Evolutionary conservation across 2,329 filamentous ascomycete species (phyloP), one percentile per base, ranked within the genome.

Genomic region (Anisogramma anomala): DNA sequence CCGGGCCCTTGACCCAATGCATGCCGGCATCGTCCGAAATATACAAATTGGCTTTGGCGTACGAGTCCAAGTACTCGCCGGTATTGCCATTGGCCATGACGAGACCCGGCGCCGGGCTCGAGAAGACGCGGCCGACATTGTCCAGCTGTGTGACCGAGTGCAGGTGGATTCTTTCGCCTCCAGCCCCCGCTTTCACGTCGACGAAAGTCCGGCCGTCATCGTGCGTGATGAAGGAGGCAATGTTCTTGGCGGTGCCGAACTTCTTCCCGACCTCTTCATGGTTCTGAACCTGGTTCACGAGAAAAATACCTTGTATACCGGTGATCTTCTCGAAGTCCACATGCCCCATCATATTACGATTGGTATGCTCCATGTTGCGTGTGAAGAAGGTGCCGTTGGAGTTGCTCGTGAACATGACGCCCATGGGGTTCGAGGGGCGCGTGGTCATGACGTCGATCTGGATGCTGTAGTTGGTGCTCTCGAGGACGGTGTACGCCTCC

Each of bases 321-420:
- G 82, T 73, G 39, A 98, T 79, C 62, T 94, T 94, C 58, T 98
- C 91, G 53, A 96, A 98, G 59, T 98, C 91, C 37, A 98, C 88
- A 43, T 79, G 74, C 3, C 86, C 87, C 20, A 65, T 63, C 8
- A 58, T 52, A 53, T 89, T 83, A 53, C 88, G 82, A 59, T 98
- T 96, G 25, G 89, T 95, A 58, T 95, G 82, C 45, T 93, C 84
- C 42, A 89, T 74, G 53, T 94, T 96, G 54, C 82, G 79, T 2
- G 84, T 91, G 58, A 96, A 98, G 60, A 89, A 95, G 2, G 87
- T 95, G 46, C 91, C 91, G 57, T 96, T 93, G 23, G 88, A 96
- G 58, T 98, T 98, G 57, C 89, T 96, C 5, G 87, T 94, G 55
- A 95, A 89, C 42, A 98, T 69, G 9, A 83, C 79, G 25, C 91